Base-by-base conservation (phyloP, 495 filamentous ascomycete genomes). In the Amphirosellinia nigrospora region DNA sequence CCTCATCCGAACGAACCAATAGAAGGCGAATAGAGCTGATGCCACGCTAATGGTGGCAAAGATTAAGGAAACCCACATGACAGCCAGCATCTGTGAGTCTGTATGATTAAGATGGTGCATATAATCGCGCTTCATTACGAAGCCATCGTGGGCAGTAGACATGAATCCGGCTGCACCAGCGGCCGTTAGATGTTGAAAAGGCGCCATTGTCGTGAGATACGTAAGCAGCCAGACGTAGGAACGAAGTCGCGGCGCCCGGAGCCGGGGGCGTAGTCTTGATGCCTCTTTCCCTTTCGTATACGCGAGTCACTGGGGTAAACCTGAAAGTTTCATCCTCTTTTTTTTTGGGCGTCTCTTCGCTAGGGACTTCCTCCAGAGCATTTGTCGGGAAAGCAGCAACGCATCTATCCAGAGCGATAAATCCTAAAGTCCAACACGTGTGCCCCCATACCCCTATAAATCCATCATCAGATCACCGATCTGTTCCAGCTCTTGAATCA, bases 1-100 rank as follows among this genome's bases (percentile, higher is more conserved):
- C 72, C 87, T 85, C 91, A 94, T 94, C 73, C 86, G 86, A 50
- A 86, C 79, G 78, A 94, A 92, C 90, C 90, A 93, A 78, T 91
- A 93, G 61, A 90, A 81, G 23, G 88, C 80, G 50, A 82, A 73
- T 7, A 89, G 67, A 0, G 83, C 82, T 16, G 84, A 78, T 10
- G 85, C 21, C 30, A 91, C 76, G 70, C 88, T 90, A 77, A 90
- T 71, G 0, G 81, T 75, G 26, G 84, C 76, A 28, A 86, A 65
- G 41, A 64, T 69, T 61, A 78, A 71, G 2, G 76, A 76, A 32
- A 76, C 65, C 30, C 68, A 71, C 72, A 76, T 74, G 39, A 76
- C 70, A n/a, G 68, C 69, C 39, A 73, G 10, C 30, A 70, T 64
- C 45, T 73, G 55, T 10, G 64, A 62, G 43, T 76, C 66, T 38